Conservation (phyloP, 306 rosid species). For the Fragaria nilgerrensis region DNA sequence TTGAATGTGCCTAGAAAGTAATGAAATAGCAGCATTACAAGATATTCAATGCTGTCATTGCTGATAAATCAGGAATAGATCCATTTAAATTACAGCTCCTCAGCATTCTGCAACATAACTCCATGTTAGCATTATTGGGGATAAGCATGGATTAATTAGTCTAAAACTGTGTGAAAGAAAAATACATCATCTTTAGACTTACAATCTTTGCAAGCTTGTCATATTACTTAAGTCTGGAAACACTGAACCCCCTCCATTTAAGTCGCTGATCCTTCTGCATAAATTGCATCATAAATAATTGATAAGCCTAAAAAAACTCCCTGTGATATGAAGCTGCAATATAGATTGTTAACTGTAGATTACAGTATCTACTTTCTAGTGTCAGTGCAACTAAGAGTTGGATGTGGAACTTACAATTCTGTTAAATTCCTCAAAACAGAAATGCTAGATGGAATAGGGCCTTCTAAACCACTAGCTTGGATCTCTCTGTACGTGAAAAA, state of each 20-base stretch:
- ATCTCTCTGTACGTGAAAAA: conserved; percentile 25
- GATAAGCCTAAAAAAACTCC: background rate
- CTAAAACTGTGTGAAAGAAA: background rate
- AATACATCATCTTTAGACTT: background rate
- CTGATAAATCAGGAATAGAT: conserved; percentile 1
- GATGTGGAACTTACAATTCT: conserved; percentile 24
- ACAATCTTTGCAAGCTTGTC: conserved; percentile 12
- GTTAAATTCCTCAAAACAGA: conserved; percentile 20
- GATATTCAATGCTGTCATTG: background rate
- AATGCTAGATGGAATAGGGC: conserved; percentile 32
- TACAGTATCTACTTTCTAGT: background rate
- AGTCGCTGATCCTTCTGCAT: conserved; percentile 33
- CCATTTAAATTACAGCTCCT: conserved; percentile 28
- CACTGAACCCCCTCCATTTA: conserved; percentile 12
- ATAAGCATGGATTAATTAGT: background rate
- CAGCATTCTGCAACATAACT: conserved; percentile 23
- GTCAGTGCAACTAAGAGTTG: background rate
- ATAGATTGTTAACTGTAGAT: no score
- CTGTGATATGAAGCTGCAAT: background rate
- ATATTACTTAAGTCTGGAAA: conserved; percentile 18
- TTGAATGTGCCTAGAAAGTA: background rate
- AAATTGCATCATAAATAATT: background rate
- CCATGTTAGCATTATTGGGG: background rate
- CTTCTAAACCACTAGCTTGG: conserved; percentile 31
- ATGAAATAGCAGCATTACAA: conserved; percentile 6